Percentiles rank a stretch among this genome's conserved stretches.
phyloP scores from a whole-genome alignment of 139 green algal genomes.

The Coccomyxa sp. region DNA sequence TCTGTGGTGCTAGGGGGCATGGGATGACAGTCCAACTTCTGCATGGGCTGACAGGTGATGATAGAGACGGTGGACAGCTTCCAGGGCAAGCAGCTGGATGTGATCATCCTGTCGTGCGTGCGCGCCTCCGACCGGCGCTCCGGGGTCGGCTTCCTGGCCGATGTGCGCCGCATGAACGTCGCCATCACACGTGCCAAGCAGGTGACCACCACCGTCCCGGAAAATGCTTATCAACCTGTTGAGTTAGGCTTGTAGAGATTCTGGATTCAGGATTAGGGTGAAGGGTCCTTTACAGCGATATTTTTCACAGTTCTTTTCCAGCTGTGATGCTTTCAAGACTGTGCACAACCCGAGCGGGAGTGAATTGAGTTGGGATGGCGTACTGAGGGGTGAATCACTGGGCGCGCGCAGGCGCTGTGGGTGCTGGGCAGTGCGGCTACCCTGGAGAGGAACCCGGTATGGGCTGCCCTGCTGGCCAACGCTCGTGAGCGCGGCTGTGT shows the following conservation, averaged over 20 bases:
- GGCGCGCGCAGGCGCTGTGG: constrained; percentile 72
- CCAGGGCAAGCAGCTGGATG: constrained; percentile 90
- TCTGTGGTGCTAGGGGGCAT: too few species aligned
- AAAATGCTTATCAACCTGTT: not conserved
- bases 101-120: constrained; percentile 90
- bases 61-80: constrained; percentile 92
- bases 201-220: not conserved
- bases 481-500: not conserved
- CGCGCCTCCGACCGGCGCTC: constrained; percentile 30
- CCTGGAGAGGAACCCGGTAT: constrained; percentile 32
- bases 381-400: constrained; percentile 36
- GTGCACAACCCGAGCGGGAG: not conserved
- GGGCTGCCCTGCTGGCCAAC: constrained; percentile 14
- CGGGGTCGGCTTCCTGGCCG: constrained; percentile 67
- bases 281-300: not conserved
- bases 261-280: not conserved
- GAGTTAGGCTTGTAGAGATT: not conserved
- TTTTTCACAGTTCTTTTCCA: not conserved
- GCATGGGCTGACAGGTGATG: constrained; percentile 29
- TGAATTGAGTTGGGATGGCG: too few species aligned
- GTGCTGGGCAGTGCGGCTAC: constrained; percentile 63
- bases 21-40: not conserved
- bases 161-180: constrained; percentile 83
- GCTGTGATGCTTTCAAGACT: not conserved
- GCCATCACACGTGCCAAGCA: constrained; percentile 40